Base-by-base conservation (phyloP, 768 basidiomycete species). In the Suillus clintonianus region DNA sequence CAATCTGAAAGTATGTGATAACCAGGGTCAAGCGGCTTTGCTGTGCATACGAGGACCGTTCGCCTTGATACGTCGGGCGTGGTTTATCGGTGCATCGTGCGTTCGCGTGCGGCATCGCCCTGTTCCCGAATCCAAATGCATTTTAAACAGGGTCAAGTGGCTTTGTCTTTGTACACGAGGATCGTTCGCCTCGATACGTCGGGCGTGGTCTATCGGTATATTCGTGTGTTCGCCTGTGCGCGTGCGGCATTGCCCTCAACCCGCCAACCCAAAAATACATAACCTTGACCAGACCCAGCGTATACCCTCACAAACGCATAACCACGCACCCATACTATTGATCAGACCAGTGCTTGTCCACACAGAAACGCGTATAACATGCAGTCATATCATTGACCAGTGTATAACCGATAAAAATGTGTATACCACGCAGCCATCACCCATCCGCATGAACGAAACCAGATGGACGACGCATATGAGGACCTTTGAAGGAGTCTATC, bases 1-100 rank as follows among this genome's bases (percentile, higher is more conserved):
- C 27, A 27, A 2, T 27, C 27, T 27, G 27, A 27, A 27, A 27
- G 27, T 4, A 27, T 27, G 27, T 63, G 42, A 59, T 61, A 53
- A 27, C 34, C 17, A 36, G 58, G 62, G 57, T 39, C 41, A 60
- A 63, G 62, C 7, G 62, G 59, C 62, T 47, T 37, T 63, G 60
- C 32, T 30, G 11, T 47, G 62, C 24, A 59, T n/a, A 63, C 62
- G 62, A 63, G 62, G 45, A 50, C 60, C 19, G 19, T 30, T 27
- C 24, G n/a, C 53, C 13, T 22, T 22, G 61, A 57, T 37, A 1
- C 24, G 1, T 60, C 43, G 36, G n/a, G 59, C 42, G 53, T 58
- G 47, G 53, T 63, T 15, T 63, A 39, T 63, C 62, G 62, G 43
- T 59, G 60, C 59, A 62, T 50, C 8, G 62, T 61, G 59, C 59